phyloP scores from a whole-genome alignment of 352 stramenopile genomes.

The Phytophthora quininea region DNA sequence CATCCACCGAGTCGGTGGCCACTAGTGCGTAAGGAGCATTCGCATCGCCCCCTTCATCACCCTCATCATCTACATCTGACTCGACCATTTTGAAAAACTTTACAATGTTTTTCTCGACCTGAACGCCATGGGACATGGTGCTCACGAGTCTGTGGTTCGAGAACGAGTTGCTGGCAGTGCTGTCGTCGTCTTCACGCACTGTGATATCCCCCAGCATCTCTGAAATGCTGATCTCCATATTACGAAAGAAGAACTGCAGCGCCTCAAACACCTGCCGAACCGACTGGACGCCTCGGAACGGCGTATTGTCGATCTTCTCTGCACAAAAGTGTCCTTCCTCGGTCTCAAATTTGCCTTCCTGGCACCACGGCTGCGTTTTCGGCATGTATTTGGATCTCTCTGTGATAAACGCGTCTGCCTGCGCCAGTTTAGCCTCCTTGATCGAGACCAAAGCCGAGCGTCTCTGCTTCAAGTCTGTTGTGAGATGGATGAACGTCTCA shows the following conservation, averaged over 20 bases:
- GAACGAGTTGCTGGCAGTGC: conserved; percentile 43
- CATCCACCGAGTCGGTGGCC: conserved; percentile 49
- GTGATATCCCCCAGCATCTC: conserved; percentile 64
- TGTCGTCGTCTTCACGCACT: conserved; percentile 63
- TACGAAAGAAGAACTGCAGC: conserved; percentile 60
- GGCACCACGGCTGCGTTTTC: conserved; percentile 35
- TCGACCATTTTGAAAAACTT: conserved; percentile 52
- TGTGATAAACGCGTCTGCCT: conserved; percentile 37
- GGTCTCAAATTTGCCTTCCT: conserved; percentile 55
- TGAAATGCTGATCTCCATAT: conserved; percentile 65
- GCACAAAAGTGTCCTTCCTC: conserved; percentile 53
- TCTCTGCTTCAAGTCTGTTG: conserved; percentile 38
- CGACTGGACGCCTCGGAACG: conserved; percentile 40
- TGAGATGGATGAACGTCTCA: conserved; percentile 51
- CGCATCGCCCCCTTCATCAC: conserved; percentile 18
- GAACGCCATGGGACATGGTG: conserved; percentile 40
- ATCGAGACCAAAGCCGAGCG: conserved; percentile 28
- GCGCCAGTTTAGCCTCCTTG: conserved; percentile 38
- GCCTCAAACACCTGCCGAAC: conserved; percentile 63
- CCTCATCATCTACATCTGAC: conserved; percentile 15
- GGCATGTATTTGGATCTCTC: conserved; percentile 33
- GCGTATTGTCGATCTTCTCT: conserved; percentile 63
- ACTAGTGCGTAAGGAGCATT: conserved; percentile 42
- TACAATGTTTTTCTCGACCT: conserved; percentile 57
- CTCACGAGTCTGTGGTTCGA: conserved; percentile 64